Base-by-base conservation (phyloP, 1,139 yeast species). In the Scheffersomyces lignicola region DNA sequence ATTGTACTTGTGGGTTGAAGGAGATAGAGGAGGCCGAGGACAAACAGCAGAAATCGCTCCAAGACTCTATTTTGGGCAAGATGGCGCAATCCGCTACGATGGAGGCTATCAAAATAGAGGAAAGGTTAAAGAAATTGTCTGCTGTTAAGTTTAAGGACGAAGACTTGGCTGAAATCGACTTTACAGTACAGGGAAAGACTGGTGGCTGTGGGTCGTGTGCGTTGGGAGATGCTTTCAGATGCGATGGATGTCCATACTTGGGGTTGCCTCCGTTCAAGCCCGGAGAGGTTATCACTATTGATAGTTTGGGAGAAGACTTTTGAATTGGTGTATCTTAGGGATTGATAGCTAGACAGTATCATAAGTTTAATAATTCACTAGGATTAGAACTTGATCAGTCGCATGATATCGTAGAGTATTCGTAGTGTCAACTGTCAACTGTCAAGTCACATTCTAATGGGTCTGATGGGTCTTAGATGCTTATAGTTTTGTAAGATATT, bases 131-230 rank as follows among this genome's bases (percentile, higher is more conserved):
- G 37, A 47, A 57, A 45, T 44, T 49, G 44, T 61, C 54, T 33
- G 58, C 56, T n/a, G 75, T 89, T 18, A 73, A 79, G 49, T 79
- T 87, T 41, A 65, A 73, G 15, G 73, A 73, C 11, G 79, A 80
- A 37, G 97, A 83, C 41, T 68, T 80, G 51, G 69, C 92, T 3
- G 98, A 92, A 57, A 80, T 94, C 39, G 98, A 94, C 57, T 94
- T 92, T 62, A 92, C 98, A 1, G 80, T 90, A 11, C 88, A 89
- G 45, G 97, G 97, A 24, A 92, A 90, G 60, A 79, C 83, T 20
- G 97, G 97, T 22, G 96, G 97, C 1, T 92, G 99, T 65, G 96
- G 96, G 14, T 86, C 95, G 8, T 92, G 99, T 66, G 83, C 97
- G 0, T 73, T 92, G 38, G 98, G 99, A 26, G 98, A 92, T 60